These are phyloP conservation scores for Microbotryum violaceum DNA, from an alignment of 1,284 basidiomycete genomes.

Conservation along the genomic window DNA sequence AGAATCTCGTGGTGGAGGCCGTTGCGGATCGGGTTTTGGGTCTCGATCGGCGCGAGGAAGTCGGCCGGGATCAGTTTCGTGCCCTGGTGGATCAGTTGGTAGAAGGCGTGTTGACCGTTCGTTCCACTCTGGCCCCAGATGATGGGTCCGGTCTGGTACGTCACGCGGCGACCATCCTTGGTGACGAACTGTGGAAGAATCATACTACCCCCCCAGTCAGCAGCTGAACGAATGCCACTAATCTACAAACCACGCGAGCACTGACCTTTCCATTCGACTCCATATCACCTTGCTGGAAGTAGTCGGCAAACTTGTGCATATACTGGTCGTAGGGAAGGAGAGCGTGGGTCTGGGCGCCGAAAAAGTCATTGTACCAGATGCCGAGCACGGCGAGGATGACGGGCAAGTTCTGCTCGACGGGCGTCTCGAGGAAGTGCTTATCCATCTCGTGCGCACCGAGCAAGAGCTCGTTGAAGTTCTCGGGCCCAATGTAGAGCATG, in stretches of 20 bases:
- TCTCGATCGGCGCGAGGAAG: constrained; percentile 89
- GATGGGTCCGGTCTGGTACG: constrained; percentile 98
- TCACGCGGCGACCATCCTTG: constrained; percentile 81
- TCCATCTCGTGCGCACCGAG: constrained; percentile 96
- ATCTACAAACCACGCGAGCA: neutral
- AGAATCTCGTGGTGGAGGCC: constrained; percentile 95
- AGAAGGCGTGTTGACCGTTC: constrained; percentile 97
- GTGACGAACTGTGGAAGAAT: constrained; percentile 56
- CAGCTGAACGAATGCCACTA: neutral
- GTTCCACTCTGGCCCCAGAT: constrained; percentile 98
- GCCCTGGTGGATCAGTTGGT: constrained; percentile 53
- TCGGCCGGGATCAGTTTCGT: constrained; percentile 49
- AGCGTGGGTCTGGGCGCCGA: constrained; percentile 88
- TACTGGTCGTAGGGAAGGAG: constrained; percentile 98
- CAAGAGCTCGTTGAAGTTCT: constrained; percentile 85
- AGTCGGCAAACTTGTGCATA: constrained; percentile 97
- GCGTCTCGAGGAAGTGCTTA: constrained; percentile 83
- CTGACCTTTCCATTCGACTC: constrained; percentile 85
- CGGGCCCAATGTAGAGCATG: constrained; percentile 83
- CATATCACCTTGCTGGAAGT: constrained; percentile 99
- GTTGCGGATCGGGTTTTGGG: constrained; percentile 78
- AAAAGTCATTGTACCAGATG: constrained; percentile 99
- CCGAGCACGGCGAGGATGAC: constrained; percentile 86
- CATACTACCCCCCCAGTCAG: neutral
- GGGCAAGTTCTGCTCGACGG: constrained; percentile 84